Percentiles rank a stretch among this genome's conserved stretches.
Evolutionary conservation across 179 eudicot genomes (phyloP).

Genomic region (Actinidia polygama): DNA sequence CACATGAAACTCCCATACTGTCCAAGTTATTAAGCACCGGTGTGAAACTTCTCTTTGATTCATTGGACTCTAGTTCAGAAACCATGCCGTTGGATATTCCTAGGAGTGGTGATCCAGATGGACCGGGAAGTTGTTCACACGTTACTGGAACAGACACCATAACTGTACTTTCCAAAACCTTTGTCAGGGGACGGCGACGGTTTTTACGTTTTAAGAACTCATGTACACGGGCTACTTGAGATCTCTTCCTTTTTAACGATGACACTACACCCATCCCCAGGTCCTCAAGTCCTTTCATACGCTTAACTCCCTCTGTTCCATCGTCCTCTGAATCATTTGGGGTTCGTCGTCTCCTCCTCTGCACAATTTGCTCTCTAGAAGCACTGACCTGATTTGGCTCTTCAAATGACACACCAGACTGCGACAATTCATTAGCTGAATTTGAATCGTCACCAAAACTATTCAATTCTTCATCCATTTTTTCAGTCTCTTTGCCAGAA

Average conservation of each 20-base stretch:
- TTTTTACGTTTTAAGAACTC: conserved; percentile 69
- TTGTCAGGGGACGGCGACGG: conserved; percentile 68
- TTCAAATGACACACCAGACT: conserved; percentile 68
- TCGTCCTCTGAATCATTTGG: conserved; percentile 95
- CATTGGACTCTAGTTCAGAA: conserved; percentile 35
- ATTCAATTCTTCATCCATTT: conserved; percentile 46
- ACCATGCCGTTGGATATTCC: conserved; percentile 34
- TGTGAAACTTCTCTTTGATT: conserved; percentile 37
- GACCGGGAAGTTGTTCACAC: conserved; percentile 56
- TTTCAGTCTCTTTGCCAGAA: conserved; percentile 34
- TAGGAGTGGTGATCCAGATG: conserved; percentile 38
- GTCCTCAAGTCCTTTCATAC: conserved; percentile 90
- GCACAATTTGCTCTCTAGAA: conserved; percentile 36
- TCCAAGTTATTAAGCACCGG: conserved; percentile 35
- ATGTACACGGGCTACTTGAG: conserved; percentile 64
- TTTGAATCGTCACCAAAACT: conserved; percentile 42
- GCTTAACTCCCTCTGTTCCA: conserved; percentile 77
- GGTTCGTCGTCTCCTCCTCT: conserved; percentile 47
- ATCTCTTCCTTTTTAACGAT: conserved; percentile 66
- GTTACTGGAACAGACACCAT: conserved; percentile 72
- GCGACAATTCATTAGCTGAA: conserved; percentile 60
- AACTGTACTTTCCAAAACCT: conserved; percentile 62
- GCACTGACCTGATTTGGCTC: conserved; percentile 43
- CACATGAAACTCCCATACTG: conserved; percentile 44
- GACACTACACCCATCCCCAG: conserved; percentile 55